Percentiles rank a stretch among this genome's conserved stretches.
Evolutionary conservation across 1,284 basidiomycete genomes (phyloP).

Genomic region (Xerocomus tenax): DNA sequence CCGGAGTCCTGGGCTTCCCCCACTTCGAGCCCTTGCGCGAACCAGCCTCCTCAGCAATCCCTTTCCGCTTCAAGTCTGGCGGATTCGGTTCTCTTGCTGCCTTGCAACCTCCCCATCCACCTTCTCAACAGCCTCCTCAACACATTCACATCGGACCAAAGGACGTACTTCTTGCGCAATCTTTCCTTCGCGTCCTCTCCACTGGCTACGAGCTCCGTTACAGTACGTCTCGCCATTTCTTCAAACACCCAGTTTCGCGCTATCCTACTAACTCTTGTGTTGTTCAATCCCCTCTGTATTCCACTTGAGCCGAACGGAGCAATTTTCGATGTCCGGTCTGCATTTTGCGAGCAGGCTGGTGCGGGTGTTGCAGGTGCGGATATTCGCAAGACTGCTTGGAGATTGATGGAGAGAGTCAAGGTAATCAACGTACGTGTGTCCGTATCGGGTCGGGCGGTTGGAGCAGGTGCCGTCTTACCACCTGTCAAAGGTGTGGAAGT

Average conservation of each 20-base stretch:
- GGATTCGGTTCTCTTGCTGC: conserved; percentile 25
- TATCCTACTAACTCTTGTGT: conserved; percentile 69
- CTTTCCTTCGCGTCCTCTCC: conserved; percentile 75
- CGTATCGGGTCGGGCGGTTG: conserved; percentile 28
- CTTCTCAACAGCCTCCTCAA: conserved; percentile 30
- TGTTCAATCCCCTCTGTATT: conserved; percentile 70
- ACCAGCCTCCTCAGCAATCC: conserved; percentile 25
- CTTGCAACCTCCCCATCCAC: conserved; percentile 15
- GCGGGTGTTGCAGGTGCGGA: conserved; percentile 67
- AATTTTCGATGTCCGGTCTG: conserved; percentile 74
- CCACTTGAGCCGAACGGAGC: conserved; percentile 89
- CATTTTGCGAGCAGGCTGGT: conserved; percentile 76
- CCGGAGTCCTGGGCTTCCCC: conserved; percentile 44
- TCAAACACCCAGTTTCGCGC: conserved; percentile 73
- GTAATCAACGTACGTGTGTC: conserved; percentile 66
- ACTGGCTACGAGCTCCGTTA: conserved; percentile 72
- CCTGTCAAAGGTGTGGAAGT: conserved; percentile 65
- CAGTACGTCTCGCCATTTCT: conserved; percentile 73
- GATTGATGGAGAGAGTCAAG: conserved; percentile 72
- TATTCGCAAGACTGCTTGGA: conserved; percentile 77
- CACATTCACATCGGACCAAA: conserved; percentile 57
- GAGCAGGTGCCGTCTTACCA: conserved; percentile 34
- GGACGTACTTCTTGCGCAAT: conserved; percentile 71
- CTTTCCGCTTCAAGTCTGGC: conserved; percentile 24
- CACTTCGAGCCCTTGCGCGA: conserved; percentile 21